Conservation (phyloP, 768 basidiomycete genomes). For the Brasilioporus rufonigricans region DNA sequence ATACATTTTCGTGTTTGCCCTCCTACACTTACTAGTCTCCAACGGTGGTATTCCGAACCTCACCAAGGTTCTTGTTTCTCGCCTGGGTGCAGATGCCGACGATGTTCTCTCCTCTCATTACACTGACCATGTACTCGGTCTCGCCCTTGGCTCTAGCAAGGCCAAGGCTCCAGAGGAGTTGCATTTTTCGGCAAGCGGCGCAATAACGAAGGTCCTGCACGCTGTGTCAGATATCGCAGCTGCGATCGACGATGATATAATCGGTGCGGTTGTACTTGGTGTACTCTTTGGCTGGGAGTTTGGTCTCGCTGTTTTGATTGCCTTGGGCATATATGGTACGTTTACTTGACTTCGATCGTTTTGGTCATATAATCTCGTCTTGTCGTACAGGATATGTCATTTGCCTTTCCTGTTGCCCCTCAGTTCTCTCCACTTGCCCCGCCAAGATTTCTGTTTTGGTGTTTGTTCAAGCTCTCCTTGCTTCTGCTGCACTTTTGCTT, state of each 20-base stretch:
- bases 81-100: slow-evolving; percentile 89
- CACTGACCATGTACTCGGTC: slow-evolving; percentile 82
- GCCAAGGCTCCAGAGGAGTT: slow-evolving; percentile 72
- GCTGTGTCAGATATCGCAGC: slow-evolving; percentile 65
- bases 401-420: slow-evolving; percentile 9
- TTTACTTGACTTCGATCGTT: background rate
- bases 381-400: slow-evolving; percentile 15
- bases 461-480: slow-evolving; percentile 75
- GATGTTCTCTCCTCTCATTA: slow-evolving; percentile 57
- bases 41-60: slow-evolving; percentile 73
- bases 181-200: slow-evolving; percentile 3
- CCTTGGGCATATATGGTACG: slow-evolving; percentile 73
- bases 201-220: slow-evolving; percentile 17
- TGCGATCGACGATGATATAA: slow-evolving; percentile 73
- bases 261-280: slow-evolving; percentile 69
- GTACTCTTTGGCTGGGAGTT: slow-evolving; percentile 64
- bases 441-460: background rate
- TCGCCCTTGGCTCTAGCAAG: slow-evolving; percentile 82
- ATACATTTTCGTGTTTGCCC: slow-evolving; percentile 65
- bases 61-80: slow-evolving; percentile 73
- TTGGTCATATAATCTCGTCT: background rate
- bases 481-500: slow-evolving; percentile 75
- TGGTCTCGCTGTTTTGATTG: slow-evolving; percentile 62
- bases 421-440: slow-evolving; percentile 8
- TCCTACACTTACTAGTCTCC: slow-evolving; percentile 71